Base-by-base conservation (phyloP, 257 asterid genomes). In the Jaltomata sinuosa region DNA sequence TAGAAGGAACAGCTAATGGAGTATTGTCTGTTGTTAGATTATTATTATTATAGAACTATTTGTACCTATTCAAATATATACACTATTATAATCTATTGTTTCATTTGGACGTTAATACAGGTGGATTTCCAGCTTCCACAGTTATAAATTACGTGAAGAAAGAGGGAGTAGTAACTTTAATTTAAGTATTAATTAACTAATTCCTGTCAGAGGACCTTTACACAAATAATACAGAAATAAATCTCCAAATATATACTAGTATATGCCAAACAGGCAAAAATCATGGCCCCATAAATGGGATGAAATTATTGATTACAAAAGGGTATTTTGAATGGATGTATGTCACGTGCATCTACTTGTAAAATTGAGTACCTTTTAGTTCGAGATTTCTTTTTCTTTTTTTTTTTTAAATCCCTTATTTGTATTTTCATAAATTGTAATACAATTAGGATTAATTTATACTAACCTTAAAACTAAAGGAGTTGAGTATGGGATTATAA, bases 201-300 rank as follows among this genome's bases (percentile, higher is more conserved):
- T 40, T 22, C 27, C 18, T 76, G 42, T 27, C 62, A 76, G 62
- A 27, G n/a, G 27, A 76, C 42, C 81, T 76, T 76, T 27, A 27
- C 61, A 27, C 16, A 76, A 65, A 62, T 29, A 62, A 69, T 69
- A n/a, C n/a, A n/a, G n/a, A n/a, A 69, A 42, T 40, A 72, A 22
- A 49, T 27, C 42, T 49, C 25, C 61, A 76, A 72, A 3, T 15
- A 45, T 76, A 76, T 45, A 38, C n/a, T n/a, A n/a, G n/a, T 38
- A 1, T 59, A 25, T 59, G 31, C 2, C 8, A 47, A 79, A 53
- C 83, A 54, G 52, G 31, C 34, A 79, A 80, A 80, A 32, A 32
- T 80, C 83, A 54, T 80, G 83, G n/a, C 8, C 31, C 83, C 83
- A 80, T 80, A 80, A 80, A 55, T 80, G 53, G 15, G 71, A 80